phyloP scores from a whole-genome alignment of 1,139 yeast species.

The Keqinozyma sinolaborantium region DNA sequence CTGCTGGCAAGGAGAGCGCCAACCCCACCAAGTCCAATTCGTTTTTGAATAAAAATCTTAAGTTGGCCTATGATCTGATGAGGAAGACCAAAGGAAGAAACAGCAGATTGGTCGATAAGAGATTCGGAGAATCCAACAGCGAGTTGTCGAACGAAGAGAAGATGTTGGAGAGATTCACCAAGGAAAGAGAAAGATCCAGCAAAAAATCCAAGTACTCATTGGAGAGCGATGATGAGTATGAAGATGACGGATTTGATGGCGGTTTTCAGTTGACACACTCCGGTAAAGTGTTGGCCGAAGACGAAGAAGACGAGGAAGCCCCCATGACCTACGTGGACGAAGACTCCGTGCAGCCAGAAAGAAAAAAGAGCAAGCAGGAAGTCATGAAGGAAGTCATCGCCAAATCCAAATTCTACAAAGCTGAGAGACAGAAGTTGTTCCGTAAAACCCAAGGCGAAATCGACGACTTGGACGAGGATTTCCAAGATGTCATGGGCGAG shows the following conservation, averaged over 20 bases:
- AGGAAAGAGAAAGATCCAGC: constrained; percentile 69
- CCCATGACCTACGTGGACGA: constrained; percentile 26
- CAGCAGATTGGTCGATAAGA: constrained; percentile 79
- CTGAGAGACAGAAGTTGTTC: constrained; percentile 79
- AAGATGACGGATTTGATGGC: constrained; percentile 38
- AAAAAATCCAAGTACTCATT: constrained; percentile 59
- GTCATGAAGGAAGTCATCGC: constrained; percentile 97
- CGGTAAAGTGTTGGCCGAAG: constrained; percentile 62
- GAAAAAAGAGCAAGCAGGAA: constrained; percentile 85
- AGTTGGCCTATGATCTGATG: constrained; percentile 63
- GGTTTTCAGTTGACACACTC: constrained; percentile 67
- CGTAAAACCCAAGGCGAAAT: constrained; percentile 69
- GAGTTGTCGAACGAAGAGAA: constrained; percentile 80
- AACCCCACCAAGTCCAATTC: constrained; percentile 55
- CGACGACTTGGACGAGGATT: constrained; percentile 73
- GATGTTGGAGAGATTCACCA: constrained; percentile 91
- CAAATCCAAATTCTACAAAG: constrained; percentile 85
- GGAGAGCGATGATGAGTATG: constrained; percentile 66
- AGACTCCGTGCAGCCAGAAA: constrained; percentile 33
- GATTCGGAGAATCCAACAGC: constrained; percentile 87
- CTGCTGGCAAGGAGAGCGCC: constrained; percentile 52
- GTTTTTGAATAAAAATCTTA: constrained; percentile 71
- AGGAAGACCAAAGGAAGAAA: constrained; percentile 60
- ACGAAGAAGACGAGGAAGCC: constrained; percentile 16
- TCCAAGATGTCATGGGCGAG: constrained; percentile 73